Base-by-base conservation (phyloP, 345 rosid species). In the Moringa oleifera region DNA sequence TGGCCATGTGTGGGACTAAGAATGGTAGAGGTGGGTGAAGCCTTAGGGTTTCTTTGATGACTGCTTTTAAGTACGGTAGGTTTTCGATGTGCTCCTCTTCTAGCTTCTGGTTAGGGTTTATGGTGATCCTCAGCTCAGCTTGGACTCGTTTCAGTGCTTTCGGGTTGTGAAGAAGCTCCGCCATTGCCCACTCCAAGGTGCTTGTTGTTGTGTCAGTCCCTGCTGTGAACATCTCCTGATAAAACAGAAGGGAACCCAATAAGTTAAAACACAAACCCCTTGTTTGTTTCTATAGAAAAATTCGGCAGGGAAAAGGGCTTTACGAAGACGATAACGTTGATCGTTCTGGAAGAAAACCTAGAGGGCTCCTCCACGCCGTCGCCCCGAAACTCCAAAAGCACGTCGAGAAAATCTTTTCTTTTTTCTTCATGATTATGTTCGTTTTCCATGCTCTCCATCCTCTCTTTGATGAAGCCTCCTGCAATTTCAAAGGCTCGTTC, bases 181-280 rank as follows among this genome's bases (percentile, higher is more conserved):
- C 81, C 84, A 91, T 77, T 49, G 97, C 91, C 97, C 97, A 91
- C 68, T 88, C 96, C 54, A 91, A 69, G 0, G 94, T 88, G 80
- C 93, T 86, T 4, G 96, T 75, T 31, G 97, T 84, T 24, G 97
- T 91, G 66, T 91, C 97, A 2, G 91, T 91, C 36, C 94, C 97
- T 0, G 97, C 97, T 0, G 71, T 72, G 62, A 91, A 91, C 94
- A 91, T 82, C 57, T 91, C 96, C 97, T 81, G 19, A 1, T 6
- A 33, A 9, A 25, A 13, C 19, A 23, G 15, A 61, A 67, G 50
- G 3, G 50, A 55, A 33, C 18, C 7, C 2, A 23, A 22, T 2
- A 8, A 19, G 21, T 2, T 2, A 28, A 28, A 28, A 28, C n/a
- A n/a, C n/a, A n/a, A n/a, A n/a, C n/a, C n/a, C n/a, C n/a, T n/a